These are phyloP conservation scores for Sugiyamaella castrensis DNA, from an alignment of 1,139 yeast genomes.

Conservation along the genomic window DNA sequence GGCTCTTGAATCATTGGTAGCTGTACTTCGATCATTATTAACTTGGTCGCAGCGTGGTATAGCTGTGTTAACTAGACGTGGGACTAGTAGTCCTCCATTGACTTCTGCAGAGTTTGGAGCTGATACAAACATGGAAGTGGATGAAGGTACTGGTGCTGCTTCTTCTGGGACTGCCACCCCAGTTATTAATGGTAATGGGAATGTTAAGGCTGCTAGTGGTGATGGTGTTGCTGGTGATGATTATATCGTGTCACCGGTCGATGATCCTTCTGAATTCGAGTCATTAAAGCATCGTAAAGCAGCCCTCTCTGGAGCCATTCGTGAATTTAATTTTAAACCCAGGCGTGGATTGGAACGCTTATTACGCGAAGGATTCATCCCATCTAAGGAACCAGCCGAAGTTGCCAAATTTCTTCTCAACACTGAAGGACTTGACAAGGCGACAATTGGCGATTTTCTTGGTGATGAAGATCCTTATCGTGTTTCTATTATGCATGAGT, in stretches of 20 bases:
- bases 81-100: slow-evolving; percentile 14
- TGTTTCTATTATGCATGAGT: slow-evolving; percentile 85
- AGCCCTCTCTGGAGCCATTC: slow-evolving; percentile 71
- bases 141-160: slow-evolving; percentile 5
- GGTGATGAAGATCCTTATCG: slow-evolving; percentile 86
- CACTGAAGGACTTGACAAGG: slow-evolving; percentile 81
- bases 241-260: slow-evolving; percentile 32
- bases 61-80: slow-evolving; percentile 29
- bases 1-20: slow-evolving; percentile 76
- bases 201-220: background rate
- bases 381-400: slow-evolving; percentile 55
- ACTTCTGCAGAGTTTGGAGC: background rate
- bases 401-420: slow-evolving; percentile 73
- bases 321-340: slow-evolving; percentile 80
- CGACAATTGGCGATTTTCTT: slow-evolving; percentile 82
- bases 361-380: slow-evolving; percentile 60
- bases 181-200: slow-evolving; percentile 14
- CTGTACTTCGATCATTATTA: slow-evolving; percentile 74
- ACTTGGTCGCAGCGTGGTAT: slow-evolving; percentile 86
- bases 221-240: slow-evolving; percentile 4
- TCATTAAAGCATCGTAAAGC: slow-evolving; percentile 79
- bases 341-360: slow-evolving; percentile 70
- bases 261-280: slow-evolving; percentile 85
- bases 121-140: slow-evolving; percentile 10
- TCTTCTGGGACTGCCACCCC: slow-evolving; percentile 13